Evolutionary conservation across 805 yeast species (phyloP).

Genomic region (Cyberlindnera xishuangbannaensis): DNA sequence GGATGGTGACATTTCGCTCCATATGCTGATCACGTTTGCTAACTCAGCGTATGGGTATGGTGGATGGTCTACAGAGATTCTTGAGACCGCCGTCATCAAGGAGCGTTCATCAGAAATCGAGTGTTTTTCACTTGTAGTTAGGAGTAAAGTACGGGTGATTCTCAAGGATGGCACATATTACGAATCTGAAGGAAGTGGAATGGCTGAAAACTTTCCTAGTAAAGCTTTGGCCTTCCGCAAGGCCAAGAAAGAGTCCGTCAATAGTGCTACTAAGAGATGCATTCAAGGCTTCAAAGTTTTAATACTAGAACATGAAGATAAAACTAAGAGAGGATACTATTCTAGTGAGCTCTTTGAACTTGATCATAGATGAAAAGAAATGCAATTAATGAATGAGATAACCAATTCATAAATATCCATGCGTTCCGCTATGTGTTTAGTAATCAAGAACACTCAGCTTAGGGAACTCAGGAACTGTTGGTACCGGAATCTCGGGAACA

Average conservation of each 20-base stretch:
- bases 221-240: slow-evolving; percentile 73
- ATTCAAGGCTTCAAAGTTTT: slow-evolving; percentile 69
- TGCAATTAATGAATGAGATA: too few species aligned
- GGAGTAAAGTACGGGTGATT: slow-evolving; percentile 55
- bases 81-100: slow-evolving; percentile 19
- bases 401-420: too few species aligned
- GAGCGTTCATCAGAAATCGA: slow-evolving; percentile 6
- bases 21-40: slow-evolving; percentile 34
- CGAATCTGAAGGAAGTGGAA: slow-evolving; percentile 74
- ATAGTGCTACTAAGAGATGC: slow-evolving; percentile 76
- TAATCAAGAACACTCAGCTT: slow-evolving; percentile 53
- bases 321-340: slow-evolving; percentile 29
- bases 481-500: slow-evolving; percentile 71
- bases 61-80: slow-evolving; percentile 49
- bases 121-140: slow-evolving; percentile 27
- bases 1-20: slow-evolving; percentile 25
- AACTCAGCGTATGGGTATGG: slow-evolving; percentile 50
- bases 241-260: slow-evolving; percentile 80
- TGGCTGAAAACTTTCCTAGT: slow-evolving; percentile 52
- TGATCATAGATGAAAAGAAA: neutral
- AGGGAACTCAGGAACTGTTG: slow-evolving; percentile 60
- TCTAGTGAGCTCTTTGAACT: slow-evolving; percentile 26
- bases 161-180: slow-evolving; percentile 78
- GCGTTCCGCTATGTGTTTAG: too few species aligned
- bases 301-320: slow-evolving; percentile 37